Base-by-base conservation (phyloP, 768 basidiomycete species). In the Tulasnella sp. region DNA sequence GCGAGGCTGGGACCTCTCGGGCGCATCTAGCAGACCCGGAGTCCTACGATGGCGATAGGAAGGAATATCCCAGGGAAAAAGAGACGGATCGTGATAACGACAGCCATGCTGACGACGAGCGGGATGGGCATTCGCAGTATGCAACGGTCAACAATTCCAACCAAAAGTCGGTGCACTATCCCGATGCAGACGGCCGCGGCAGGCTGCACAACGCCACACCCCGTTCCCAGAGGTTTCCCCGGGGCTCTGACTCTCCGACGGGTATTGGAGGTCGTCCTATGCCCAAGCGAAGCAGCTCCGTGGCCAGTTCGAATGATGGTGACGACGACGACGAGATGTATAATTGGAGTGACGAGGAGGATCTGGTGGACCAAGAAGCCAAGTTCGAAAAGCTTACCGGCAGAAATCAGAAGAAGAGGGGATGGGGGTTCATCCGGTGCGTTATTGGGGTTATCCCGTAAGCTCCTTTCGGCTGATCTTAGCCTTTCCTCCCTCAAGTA, bases 261-360 rank as follows among this genome's bases (percentile, higher is more conserved):
- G 34, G 11, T n/a, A 32, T 25, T 19, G 32, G 29, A 27, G n/a
- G 21, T 23, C 34, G 34, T 19, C 27, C 23, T 2, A 31, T 23
- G 19, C 58, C 27, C 1, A 53, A 36, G 14, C 40, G 49, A 8
- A 19, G 21, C 8, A 52, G 41, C 25, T 40, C 50, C 7, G 36
- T 59, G 21, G 57, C 55, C 11, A 37, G 50, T 3, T 25, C 76
- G 3, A 81, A 83, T 49, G 82, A 81, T 8, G 75, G 76, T 0
- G 80, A 83, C 19, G 77, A 77, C 9, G 74, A 76, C 0, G 72
- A 68, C 0, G 69, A 75, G 1, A 74, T 78, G n/a, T 85, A 81
- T 58, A 81, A 88, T 65, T 86, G 85, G 85, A 82, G 80, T 36
- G 82, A 73, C 15, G 86, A 88, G 61, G 85, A 85, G 54, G 84